These are phyloP conservation scores for Colletotrichum eleusines DNA, from an alignment of 2,329 filamentous ascomycete species.

Conservation along the genomic window DNA sequence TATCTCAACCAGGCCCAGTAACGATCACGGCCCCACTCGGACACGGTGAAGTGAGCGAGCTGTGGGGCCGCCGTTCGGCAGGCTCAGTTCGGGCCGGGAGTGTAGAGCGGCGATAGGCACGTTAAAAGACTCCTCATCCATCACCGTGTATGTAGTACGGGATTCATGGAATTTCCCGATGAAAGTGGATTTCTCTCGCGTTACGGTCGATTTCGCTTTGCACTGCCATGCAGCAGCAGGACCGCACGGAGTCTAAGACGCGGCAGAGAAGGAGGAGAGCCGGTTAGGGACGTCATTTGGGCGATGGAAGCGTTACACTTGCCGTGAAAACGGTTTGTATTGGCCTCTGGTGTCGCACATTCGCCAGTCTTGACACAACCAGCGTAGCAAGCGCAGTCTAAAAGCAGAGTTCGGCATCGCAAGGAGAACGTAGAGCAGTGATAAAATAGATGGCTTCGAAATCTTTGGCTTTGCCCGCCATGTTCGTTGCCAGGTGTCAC, in stretches of 20 bases:
- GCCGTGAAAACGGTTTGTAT: too few species aligned
- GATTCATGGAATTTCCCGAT: too few species aligned
- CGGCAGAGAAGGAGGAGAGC: too few species aligned
- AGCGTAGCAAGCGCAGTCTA: neutral
- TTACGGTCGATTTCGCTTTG: too few species aligned
- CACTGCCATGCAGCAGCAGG: too few species aligned
- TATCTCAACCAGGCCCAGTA: too few species aligned
- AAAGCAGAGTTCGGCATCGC: neutral
- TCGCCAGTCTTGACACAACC: neutral
- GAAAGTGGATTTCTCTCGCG: too few species aligned
- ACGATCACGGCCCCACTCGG: slow-evolving; percentile 22
- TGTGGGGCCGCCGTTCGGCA: neutral
- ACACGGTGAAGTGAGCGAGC: neutral
- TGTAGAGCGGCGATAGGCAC: neutral
- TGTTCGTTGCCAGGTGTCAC: neutral
- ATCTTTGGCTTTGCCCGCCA: neutral
- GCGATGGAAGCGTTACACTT: neutral
- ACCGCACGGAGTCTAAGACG: too few species aligned
- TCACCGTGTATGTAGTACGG: too few species aligned
- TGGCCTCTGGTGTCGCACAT: neutral
- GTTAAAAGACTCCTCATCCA: too few species aligned
- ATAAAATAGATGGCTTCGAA: neutral
- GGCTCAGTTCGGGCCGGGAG: neutral
- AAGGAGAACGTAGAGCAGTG: neutral
- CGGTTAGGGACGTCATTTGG: neutral